These are phyloP conservation scores for Vigna mungo DNA, from an alignment of 306 rosid species.

Conservation along the genomic window DNA sequence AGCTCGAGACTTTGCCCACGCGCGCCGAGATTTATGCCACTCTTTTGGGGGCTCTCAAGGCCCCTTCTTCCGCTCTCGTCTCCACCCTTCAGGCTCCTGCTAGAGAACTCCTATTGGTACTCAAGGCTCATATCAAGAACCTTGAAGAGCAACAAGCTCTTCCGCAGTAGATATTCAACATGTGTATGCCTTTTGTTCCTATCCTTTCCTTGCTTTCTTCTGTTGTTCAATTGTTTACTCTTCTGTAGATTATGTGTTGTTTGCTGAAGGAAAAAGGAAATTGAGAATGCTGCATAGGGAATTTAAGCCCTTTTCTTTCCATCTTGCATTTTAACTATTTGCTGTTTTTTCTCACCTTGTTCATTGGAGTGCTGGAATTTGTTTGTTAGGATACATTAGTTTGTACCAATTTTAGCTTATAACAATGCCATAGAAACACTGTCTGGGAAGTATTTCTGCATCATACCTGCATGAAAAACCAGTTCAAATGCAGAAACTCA, in stretches of 20 bases:
- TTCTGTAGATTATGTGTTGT: background rate
- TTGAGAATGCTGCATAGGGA: no score
- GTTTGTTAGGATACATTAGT: background rate
- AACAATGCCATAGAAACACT: no score
- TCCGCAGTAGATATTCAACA: slow-evolving; percentile 43
- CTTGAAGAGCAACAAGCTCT: slow-evolving; percentile 70
- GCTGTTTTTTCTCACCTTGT: background rate
- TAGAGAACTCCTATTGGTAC: slow-evolving; percentile 74
- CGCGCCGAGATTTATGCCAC: slow-evolving; percentile 83
- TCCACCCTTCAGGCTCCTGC: slow-evolving; percentile 88
- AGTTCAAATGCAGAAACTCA: no score
- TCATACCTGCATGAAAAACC: no score
- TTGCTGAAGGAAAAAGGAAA: no score
- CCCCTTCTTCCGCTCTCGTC: slow-evolving; percentile 75
- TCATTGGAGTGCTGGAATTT: no score
- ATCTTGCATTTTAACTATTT: slow-evolving; percentile 31
- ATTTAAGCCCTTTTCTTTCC: slow-evolving; percentile 3
- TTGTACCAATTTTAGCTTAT: no score
- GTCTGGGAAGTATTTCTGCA: no score
- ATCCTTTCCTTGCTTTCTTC: slow-evolving; percentile 20
- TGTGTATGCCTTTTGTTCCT: slow-evolving; percentile 15
- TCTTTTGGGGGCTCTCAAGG: slow-evolving; percentile 69
- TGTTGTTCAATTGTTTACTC: slow-evolving; percentile 4
- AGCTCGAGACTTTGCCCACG: slow-evolving; percentile 73
- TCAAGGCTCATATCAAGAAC: slow-evolving; percentile 79